Percentiles rank a stretch among this genome's conserved stretches.
Conservation (phyloP, 2,329 filamentous ascomycete genomes). For the Leptodontidium sp. region DNA sequence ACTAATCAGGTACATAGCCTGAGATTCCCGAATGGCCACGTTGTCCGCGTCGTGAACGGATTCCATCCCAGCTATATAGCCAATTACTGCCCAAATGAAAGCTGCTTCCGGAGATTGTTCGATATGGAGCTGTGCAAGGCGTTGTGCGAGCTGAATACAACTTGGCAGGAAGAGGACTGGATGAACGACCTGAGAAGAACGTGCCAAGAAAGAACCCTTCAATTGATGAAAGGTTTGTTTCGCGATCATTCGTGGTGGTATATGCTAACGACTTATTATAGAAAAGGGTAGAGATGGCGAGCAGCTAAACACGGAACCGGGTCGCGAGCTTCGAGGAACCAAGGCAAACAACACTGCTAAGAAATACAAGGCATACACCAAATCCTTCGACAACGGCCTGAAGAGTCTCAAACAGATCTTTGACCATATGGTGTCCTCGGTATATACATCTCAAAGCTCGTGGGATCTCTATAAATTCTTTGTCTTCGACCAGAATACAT, state of each 20-base stretch:
- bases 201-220: slow-evolving; percentile 9
- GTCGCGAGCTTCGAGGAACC: slow-evolving; percentile 16
- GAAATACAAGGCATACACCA: slow-evolving; percentile 25
- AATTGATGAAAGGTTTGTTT: slow-evolving; percentile 5
- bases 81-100: slow-evolving; percentile 19
- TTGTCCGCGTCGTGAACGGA: slow-evolving; percentile 20
- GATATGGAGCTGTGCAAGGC: slow-evolving; percentile 17
- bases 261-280: not conserved
- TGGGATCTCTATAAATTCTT: slow-evolving; percentile 22
- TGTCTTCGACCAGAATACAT: slow-evolving; percentile 9
- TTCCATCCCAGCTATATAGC: slow-evolving; percentile 18
- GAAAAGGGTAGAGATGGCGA: slow-evolving; percentile 1
- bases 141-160: slow-evolving; percentile 14
- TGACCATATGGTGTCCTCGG: slow-evolving; percentile 22
- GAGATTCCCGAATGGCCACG: slow-evolving; percentile 4
- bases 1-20: slow-evolving; percentile 7
- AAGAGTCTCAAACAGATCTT: slow-evolving; percentile 20
- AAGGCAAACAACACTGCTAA: slow-evolving; percentile 14
- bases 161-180: slow-evolving; percentile 8
- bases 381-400: slow-evolving; percentile 26
- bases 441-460: slow-evolving; percentile 24
- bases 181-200: slow-evolving; percentile 10
- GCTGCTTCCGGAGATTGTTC: slow-evolving; percentile 18
- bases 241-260: not conserved
- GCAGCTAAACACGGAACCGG: not conserved